Percentiles rank a stretch among this genome's conserved stretches.
These are phyloP conservation scores for Farysia itapuensis DNA, from an alignment of 1,284 basidiomycete genomes.

Conservation along the genomic window DNA sequence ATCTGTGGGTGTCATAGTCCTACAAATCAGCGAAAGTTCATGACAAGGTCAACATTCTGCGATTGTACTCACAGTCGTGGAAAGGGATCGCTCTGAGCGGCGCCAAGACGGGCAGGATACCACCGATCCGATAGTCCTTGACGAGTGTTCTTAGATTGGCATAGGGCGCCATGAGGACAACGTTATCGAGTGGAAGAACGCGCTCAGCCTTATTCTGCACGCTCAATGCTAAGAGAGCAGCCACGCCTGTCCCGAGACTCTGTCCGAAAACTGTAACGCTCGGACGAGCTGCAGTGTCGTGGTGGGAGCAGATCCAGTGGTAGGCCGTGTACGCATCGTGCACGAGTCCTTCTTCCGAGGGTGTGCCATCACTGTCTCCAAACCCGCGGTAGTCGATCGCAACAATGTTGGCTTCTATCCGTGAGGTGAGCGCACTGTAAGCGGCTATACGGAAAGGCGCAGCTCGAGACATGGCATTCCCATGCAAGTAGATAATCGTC, in stretches of 20 bases:
- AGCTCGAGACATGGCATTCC: constrained; percentile 80
- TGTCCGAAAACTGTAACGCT: constrained; percentile 76
- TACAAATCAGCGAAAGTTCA: background rate
- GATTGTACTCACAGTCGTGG: constrained; percentile 63
- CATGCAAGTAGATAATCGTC: constrained; percentile 70
- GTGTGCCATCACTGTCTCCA: constrained; percentile 77
- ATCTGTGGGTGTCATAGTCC: constrained; percentile 2
- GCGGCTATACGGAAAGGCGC: constrained; percentile 68
- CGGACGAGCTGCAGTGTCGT: constrained; percentile 51
- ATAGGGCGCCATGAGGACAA: constrained; percentile 78
- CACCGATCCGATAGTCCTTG: constrained; percentile 67
- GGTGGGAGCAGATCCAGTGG: constrained; percentile 68
- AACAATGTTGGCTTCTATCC: constrained; percentile 74
- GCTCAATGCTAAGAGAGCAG: constrained; percentile 65
- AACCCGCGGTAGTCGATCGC: constrained; percentile 91
- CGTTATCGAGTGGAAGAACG: constrained; percentile 64
- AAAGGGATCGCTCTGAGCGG: constrained; percentile 72
- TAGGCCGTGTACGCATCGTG: constrained; percentile 78
- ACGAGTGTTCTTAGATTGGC: constrained; percentile 70
- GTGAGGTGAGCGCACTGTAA: constrained; percentile 68
- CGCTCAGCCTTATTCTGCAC: constrained; percentile 65
- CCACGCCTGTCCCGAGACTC: constrained; percentile 78
- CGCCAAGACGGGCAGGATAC: constrained; percentile 72
- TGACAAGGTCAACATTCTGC: background rate
- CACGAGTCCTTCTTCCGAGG: constrained; percentile 74